These are phyloP conservation scores for Streptanthus diversifolius DNA, from an alignment of 345 rosid species.

Conservation along the genomic window DNA sequence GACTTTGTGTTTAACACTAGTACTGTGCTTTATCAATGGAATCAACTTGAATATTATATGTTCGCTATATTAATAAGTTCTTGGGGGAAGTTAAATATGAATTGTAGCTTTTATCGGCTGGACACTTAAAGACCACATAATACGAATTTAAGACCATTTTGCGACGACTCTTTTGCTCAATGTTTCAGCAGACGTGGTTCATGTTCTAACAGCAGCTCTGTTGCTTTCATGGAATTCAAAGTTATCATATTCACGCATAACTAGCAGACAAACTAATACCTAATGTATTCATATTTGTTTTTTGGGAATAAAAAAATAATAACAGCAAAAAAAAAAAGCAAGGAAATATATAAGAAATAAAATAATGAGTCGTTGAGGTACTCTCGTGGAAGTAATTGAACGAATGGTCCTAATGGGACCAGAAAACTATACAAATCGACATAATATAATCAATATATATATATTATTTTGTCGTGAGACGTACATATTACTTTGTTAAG, in stretches of 20 bases:
- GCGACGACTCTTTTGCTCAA: background rate
- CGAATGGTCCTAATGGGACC: constrained; percentile 24
- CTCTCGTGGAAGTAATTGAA: background rate
- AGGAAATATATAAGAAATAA: constrained; percentile 9
- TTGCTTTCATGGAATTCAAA: background rate
- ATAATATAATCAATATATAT: too few species aligned
- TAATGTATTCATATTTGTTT: background rate
- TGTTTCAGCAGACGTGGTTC: background rate
- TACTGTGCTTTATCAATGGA: background rate
- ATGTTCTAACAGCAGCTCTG: background rate
- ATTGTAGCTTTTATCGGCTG: too few species aligned
- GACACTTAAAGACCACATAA: too few species aligned
- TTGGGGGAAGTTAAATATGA: background rate
- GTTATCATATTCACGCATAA: background rate
- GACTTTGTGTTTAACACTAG: background rate
- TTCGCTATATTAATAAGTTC: background rate
- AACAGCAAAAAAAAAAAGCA: background rate
- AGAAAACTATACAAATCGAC: too few species aligned
- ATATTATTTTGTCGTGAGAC: too few species aligned
- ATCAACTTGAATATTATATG: background rate
- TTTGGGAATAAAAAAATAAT: background rate
- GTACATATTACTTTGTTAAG: too few species aligned
- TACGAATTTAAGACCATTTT: too few species aligned
- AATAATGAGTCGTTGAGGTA: constrained; percentile 14
- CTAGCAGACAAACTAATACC: background rate